Evolutionary conservation across 2,329 filamentous ascomycete genomes (phyloP).

Genomic region (Cytospora paraplurivora): DNA sequence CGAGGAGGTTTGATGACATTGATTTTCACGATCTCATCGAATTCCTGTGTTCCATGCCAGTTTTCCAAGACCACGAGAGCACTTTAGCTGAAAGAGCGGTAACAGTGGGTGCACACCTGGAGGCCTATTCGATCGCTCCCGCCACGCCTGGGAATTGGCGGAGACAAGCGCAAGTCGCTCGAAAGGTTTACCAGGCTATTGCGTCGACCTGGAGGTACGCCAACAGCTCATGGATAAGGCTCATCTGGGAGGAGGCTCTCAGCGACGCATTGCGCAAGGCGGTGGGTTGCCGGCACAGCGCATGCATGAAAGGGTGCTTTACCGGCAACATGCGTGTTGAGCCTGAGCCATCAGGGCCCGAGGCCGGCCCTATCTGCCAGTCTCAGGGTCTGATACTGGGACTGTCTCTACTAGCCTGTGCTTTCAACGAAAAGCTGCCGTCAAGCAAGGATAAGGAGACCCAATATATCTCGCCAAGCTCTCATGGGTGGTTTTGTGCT

Average conservation of each 20-base stretch:
- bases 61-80: not conserved
- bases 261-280: too few species aligned
- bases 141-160: not conserved
- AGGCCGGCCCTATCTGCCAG: not conserved
- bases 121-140: not conserved
- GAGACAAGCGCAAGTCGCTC: not conserved
- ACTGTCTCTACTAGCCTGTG: not conserved
- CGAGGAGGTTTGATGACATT: too few species aligned
- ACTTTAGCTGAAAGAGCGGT: not conserved
- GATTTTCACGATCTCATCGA: not conserved
- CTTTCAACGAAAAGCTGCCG: not conserved
- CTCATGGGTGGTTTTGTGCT: not conserved
- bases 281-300: too few species aligned
- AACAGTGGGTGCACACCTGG: not conserved
- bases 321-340: not conserved
- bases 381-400: not conserved
- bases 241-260: too few species aligned
- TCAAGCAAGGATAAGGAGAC: too few species aligned
- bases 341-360: not conserved
- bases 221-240: too few species aligned
- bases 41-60: not conserved
- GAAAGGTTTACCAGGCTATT: not conserved
- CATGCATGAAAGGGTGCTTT: too few species aligned
- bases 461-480: not conserved
- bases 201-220: not conserved